Evolutionary conservation across 1,139 yeast species (phyloP), one percentile per base, ranked within the genome.

Genomic region (Taphrina pruni): DNA sequence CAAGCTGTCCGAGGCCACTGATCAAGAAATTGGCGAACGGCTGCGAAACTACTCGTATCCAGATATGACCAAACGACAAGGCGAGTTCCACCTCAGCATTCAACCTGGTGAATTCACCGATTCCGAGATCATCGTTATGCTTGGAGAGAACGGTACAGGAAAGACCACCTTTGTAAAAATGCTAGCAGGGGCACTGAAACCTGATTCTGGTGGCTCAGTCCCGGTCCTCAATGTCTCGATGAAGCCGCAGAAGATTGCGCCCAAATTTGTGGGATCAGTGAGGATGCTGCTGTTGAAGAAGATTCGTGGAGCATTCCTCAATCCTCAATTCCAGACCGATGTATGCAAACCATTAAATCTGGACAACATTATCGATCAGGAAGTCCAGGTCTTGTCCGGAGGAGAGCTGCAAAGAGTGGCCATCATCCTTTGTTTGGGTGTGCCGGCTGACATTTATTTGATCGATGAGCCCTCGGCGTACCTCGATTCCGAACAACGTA

Each of bases 101-200:
- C 88, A 90, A 77, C 78, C 85, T 57, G 99, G 99, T 81, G 94
- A 89, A 72, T 94, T 93, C 81, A 89, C 96, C 71, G 96, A 94
- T 79, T 90, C 97, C 56, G 99, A 94, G 82, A 94, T 94, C 76
- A 85, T 94, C 77, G 99, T 94, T 71, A 91, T 94, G 97, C 93
- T 94, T 97, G 99, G 99, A 79, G 99, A 94, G 83, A 94, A 94
- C 79, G 99, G 99, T 83, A 94, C 99, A 35, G 99, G 99, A 84
- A 94, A 94, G 83, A 94, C 99, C 56, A 94, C 99, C 8, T 88
- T 94, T 83, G 93, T 97, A 85, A 90, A 89, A 79, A 83, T 94
- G 77, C 84, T 94, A 76, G 98, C 99, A 26, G 99, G 99, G 77
- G 91, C 91, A 57, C 84, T 90, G 74, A 84, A 90, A 65, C 95